Base-by-base conservation (phyloP, 495 filamentous ascomycete genomes). In the Trichoderma virens region DNA sequence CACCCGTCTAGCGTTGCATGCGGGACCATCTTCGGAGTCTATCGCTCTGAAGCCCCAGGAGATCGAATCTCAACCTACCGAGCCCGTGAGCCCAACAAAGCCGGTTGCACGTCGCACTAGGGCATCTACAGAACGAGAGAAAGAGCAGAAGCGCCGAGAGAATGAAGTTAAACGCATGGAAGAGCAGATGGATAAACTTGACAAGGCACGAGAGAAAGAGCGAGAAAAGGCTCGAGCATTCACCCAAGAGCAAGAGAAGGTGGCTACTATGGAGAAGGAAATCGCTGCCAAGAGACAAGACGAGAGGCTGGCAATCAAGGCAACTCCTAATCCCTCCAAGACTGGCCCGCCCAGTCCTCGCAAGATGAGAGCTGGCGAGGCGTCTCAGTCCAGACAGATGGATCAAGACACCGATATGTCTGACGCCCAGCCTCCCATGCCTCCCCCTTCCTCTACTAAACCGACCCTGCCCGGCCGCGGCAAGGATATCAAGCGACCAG, bases 81-180 rank as follows among this genome's bases (percentile, higher is more conserved):
- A 71, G 3, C 67, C 79, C 0, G 47, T 69, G 5, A 81, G 79
- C 63, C 78, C 78, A 9, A 63, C 70, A 13, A 74, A 76, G 32
- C 66, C 70, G 14, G 85, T 85, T 67, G 80, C 80, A 27, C 82
- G 85, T 31, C 82, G 86, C 65, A 90, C 87, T 0, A 84, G 90
- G 61, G 89, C 87, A 65, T 93, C 90, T 4, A 86, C 86, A 2
- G 91, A 95, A 70, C 80, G 85, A 31, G 85, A 85, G 65, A 80
- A 78, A 68, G 80, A 91, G 73, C 77, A 88, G 68, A 88, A 84
- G 71, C 82, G 82, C 27, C 83, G 77, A 23, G 86, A 88, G 63
- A 83, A 82, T 67, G 86, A 90, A 80, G 81, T 65, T 6, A 72
- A 75, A 61, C 75, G 71, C 20, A 62, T 77, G 65, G 76, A 73